Evolutionary conservation across 257 asterid genomes (phyloP).

Genomic region (Coffea eugenioides): DNA sequence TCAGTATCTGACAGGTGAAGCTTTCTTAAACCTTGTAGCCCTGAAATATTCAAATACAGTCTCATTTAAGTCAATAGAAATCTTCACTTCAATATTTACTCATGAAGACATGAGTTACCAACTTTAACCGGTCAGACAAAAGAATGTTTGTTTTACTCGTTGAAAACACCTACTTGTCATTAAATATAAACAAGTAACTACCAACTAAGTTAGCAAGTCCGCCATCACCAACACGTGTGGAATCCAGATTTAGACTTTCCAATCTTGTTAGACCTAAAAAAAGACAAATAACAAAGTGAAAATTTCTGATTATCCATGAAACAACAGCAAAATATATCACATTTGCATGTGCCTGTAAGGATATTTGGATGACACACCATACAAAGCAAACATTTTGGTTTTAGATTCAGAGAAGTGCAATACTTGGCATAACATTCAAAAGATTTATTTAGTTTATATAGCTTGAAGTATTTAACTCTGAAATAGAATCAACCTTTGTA

Average conservation of each 20-base stretch:
- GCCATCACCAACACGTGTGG: constrained; percentile 49
- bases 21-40: constrained; percentile 58
- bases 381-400: not conserved
- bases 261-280: constrained; percentile 45
- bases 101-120: not conserved
- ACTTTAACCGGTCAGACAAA: not conserved
- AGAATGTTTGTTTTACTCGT: not conserved
- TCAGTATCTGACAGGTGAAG: constrained; percentile 93
- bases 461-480: not conserved
- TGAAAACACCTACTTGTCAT: not conserved
- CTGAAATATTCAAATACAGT: constrained; percentile 29
- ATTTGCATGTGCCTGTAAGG: not conserved
- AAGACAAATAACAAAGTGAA: not conserved
- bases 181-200: constrained; percentile 12
- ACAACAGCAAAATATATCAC: not conserved
- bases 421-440: not conserved
- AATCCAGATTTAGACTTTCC: constrained; percentile 57
- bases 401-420: not conserved
- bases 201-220: constrained; percentile 61
- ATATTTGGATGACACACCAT: not conserved
- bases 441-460: not conserved
- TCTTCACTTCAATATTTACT: too few species aligned
- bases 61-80: not conserved
- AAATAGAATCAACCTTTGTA: not conserved
- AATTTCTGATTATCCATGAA: not conserved